Evolutionary conservation across 2,329 filamentous ascomycete genomes (phyloP).

Genomic region (Phialocephala subalpina): DNA sequence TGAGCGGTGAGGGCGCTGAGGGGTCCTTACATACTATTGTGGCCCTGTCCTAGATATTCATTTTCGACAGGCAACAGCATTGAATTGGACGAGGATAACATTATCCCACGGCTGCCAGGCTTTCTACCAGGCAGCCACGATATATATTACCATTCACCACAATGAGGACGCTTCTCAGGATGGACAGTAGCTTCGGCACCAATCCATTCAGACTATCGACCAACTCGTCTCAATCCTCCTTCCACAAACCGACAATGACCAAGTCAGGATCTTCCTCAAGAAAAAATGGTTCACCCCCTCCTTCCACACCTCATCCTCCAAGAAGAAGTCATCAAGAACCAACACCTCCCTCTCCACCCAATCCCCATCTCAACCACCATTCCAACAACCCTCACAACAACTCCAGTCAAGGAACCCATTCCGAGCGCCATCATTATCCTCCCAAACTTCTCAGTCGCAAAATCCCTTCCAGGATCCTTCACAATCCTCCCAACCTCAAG

Average conservation of each 20-base stretch:
- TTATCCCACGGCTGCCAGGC: not conserved
- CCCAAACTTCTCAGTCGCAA: not conserved
- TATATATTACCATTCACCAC: conserved; percentile 6
- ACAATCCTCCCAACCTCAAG: not conserved
- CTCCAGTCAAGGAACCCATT: too few relatives aligned
- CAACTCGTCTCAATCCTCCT: conserved; percentile 3
- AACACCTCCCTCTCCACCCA: conserved; percentile 4
- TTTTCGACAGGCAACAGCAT: conserved; percentile 3
- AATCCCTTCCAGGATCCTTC: not conserved
- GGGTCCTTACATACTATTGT: not conserved
- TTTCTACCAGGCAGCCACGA: not conserved
- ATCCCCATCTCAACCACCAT: not conserved
- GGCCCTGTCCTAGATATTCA: not conserved
- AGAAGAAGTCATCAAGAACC: conserved; percentile 7
- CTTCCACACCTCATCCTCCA: not conserved
- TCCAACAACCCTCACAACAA: not conserved
- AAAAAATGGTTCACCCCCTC: conserved; percentile 8
- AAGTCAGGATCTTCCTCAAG: not conserved
- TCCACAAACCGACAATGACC: conserved; percentile 7
- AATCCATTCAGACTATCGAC: not conserved
- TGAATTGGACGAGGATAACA: not conserved
- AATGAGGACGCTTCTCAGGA: not conserved
- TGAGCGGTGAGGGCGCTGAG: not conserved
- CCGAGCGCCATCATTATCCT: too few relatives aligned
- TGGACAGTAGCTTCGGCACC: not conserved